Evolutionary conservation across 805 yeast genomes (phyloP), one percentile per base, ranked within the genome.

Genomic region (Kurtzmaniella cleridarum): DNA sequence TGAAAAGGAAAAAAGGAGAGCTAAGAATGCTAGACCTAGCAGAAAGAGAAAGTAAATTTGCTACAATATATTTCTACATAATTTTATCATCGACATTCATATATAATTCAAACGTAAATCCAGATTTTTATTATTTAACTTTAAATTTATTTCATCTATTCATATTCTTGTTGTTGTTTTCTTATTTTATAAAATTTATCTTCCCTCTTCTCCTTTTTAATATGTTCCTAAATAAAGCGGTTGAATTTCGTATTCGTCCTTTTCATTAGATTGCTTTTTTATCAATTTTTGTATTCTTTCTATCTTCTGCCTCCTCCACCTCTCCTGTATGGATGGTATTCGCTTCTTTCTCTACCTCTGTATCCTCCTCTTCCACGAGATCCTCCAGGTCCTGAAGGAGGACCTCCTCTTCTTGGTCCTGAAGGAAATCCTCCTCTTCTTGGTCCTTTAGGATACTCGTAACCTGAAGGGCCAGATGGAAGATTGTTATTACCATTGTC

Each of bases 1-100:
- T 33, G 53, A 57, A 28, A 75, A 80, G 62, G 95, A 89, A 44
- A 73, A 86, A 63, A 74, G 83, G 46, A 75, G 74, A 53, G 90
- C 79, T 3, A 93, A 93, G 78, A 90, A 88, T 50, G 95, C 84
- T 2, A 76, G 97, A 57, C 95, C 93, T 11, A 44, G 54, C 16
- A 64, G 53, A 41, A 56, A 50, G 39, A 55, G 60, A 28, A 48
- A 48, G 39, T 50, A 45, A 39, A 33, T n/a, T 11, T 20, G 8
- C 8, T 20, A 7, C 4, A 27, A 16, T 35, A 24, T 35, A 28
- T 41, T 23, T 13, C 12, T 31, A 16, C 20, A 37, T 35, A 32
- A 27, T 30, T 40, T 33, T 27, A 35, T n/a, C 24, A 23, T 24
- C 15, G 12, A 31, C n/a, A 18, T 15, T n/a, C 27, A 27, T 34